A percentile compares a stretch with the other conserved stretches of the same genome.
Conservation (phyloP, 768 basidiomycete species). For the Tylopilus intermedius region DNA sequence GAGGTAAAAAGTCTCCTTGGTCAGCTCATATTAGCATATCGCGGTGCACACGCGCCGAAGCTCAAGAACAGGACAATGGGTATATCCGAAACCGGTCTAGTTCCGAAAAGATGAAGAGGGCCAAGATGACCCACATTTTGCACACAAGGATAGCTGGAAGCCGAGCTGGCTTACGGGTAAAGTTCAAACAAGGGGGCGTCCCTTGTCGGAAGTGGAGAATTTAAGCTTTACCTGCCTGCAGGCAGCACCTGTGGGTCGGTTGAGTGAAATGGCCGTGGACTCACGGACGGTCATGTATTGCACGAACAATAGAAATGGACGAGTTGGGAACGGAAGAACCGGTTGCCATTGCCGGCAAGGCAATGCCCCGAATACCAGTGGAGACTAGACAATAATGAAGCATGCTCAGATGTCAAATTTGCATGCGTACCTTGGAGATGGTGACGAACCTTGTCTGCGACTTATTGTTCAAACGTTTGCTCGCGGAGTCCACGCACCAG, state of each 20-base stretch:
- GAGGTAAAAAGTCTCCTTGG: conserved; percentile 8
- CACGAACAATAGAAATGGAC: conserved; percentile 26
- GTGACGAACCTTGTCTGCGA: conserved; percentile 24
- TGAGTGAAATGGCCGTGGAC: conserved; percentile 7
- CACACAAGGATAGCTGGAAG: conserved; percentile 11
- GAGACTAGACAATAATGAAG: conserved; percentile 21
- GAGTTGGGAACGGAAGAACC: conserved; percentile 12
- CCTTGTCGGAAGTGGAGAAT: conserved; percentile 15
- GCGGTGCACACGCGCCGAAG: conserved; percentile 14
- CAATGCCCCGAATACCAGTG: neutral
- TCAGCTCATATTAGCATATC: conserved; percentile 19
- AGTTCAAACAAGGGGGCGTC: conserved; percentile 8
- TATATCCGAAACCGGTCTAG: conserved; percentile 36
- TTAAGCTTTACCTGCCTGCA: conserved; percentile 16
- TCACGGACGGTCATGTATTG: conserved; percentile 12
- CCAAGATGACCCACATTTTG: conserved; percentile 16
- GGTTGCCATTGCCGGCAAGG: conserved; percentile 14
- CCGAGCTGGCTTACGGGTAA: conserved; percentile 2
- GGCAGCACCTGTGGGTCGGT: conserved; percentile 1
- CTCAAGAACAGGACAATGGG: conserved; percentile 27
- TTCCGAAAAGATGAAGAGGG: conserved; percentile 20
- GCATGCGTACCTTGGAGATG: conserved; percentile 29
- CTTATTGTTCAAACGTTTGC: conserved; percentile 22
- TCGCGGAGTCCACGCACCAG: conserved; percentile 7
- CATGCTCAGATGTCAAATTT: conserved; percentile 10